A percentile compares a stretch with the other conserved stretches of the same genome.
These are phyloP conservation scores for Esteya vermicola DNA, from an alignment of 2,329 filamentous ascomycete species.

Conservation along the genomic window DNA sequence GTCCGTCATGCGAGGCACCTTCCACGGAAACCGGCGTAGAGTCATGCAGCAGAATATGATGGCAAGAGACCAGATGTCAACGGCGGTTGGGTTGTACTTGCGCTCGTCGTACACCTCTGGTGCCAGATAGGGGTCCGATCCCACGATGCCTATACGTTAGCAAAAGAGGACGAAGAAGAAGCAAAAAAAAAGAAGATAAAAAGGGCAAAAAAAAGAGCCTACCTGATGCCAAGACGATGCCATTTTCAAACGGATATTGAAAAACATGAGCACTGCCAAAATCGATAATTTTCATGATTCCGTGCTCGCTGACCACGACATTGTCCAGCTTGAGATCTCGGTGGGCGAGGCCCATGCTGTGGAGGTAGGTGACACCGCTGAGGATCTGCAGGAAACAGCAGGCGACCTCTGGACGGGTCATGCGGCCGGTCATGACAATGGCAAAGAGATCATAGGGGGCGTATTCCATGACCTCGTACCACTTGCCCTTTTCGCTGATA, in stretches of 20 bases:
- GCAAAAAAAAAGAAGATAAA: neutral
- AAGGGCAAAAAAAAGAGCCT: conserved; percentile 17
- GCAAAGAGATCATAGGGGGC: conserved; percentile 93
- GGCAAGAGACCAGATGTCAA: conserved; percentile 94
- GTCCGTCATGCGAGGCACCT: conserved; percentile 78
- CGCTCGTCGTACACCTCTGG: conserved; percentile 91
- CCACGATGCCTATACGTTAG: conserved; percentile 40
- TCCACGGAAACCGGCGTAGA: conserved; percentile 89
- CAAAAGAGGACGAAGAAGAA: neutral
- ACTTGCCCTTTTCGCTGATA: conserved; percentile 81
- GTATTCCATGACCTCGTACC: conserved; percentile 99
- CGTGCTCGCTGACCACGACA: conserved; percentile 87
- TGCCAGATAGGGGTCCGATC: conserved; percentile 88
- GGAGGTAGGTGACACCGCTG: conserved; percentile 85
- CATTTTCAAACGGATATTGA: conserved; percentile 90
- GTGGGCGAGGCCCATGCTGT: conserved; percentile 89
- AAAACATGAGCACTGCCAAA: conserved; percentile 97
- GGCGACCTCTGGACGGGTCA: conserved; percentile 79
- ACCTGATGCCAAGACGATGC: conserved; percentile 71
- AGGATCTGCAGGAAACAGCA: conserved; percentile 92
- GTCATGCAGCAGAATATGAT: conserved; percentile 99
- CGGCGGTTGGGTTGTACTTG: conserved; percentile 85
- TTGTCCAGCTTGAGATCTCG: conserved; percentile 95
- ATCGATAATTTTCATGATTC: conserved; percentile 99
- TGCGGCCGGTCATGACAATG: conserved; percentile 97